These are phyloP conservation scores for Xerocomus spinulosus DNA, from an alignment of 768 basidiomycete genomes.

Conservation along the genomic window DNA sequence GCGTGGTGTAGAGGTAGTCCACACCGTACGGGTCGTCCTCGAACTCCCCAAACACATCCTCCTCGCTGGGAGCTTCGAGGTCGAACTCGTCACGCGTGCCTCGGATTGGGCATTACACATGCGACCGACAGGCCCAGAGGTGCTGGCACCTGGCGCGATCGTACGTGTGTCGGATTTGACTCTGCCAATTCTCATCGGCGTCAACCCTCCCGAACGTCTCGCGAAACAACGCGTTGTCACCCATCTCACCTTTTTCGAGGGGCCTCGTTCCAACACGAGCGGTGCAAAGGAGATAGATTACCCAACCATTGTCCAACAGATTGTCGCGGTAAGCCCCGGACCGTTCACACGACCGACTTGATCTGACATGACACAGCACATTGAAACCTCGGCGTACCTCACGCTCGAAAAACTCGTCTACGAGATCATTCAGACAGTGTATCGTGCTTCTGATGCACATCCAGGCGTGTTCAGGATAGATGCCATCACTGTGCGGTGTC, in stretches of 20 bases:
- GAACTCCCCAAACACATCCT: constrained; percentile 49
- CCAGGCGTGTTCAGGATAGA: constrained; percentile 25
- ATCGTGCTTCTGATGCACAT: constrained; percentile 53
- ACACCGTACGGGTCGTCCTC: constrained; percentile 39
- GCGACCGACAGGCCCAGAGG: not conserved
- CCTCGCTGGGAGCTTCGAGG: constrained; percentile 40
- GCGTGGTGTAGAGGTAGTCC: not conserved
- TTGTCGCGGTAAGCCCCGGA: constrained; percentile 27
- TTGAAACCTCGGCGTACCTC: constrained; percentile 13
- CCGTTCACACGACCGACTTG: too few species aligned
- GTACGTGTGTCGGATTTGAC: constrained; percentile 44
- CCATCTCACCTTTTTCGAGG: constrained; percentile 45
- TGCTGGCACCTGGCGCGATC: constrained; percentile 13
- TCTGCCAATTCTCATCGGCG: constrained; percentile 59
- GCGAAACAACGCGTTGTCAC: constrained; percentile 60
- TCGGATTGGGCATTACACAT: not conserved
- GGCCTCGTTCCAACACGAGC: constrained; percentile 12
- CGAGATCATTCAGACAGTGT: constrained; percentile 47
- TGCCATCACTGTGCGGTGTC: constrained; percentile 48
- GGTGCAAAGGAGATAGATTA: constrained; percentile 31
- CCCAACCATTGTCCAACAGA: constrained; percentile 29
- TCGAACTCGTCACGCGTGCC: constrained; percentile 34
- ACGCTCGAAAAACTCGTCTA: constrained; percentile 30
- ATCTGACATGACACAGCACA: not conserved
- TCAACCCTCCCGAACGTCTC: constrained; percentile 64